A percentile compares a stretch with the other conserved stretches of the same genome.
These are phyloP conservation scores for Solanum verrucosum DNA, from an alignment of 257 asterid species.

Conservation along the genomic window DNA sequence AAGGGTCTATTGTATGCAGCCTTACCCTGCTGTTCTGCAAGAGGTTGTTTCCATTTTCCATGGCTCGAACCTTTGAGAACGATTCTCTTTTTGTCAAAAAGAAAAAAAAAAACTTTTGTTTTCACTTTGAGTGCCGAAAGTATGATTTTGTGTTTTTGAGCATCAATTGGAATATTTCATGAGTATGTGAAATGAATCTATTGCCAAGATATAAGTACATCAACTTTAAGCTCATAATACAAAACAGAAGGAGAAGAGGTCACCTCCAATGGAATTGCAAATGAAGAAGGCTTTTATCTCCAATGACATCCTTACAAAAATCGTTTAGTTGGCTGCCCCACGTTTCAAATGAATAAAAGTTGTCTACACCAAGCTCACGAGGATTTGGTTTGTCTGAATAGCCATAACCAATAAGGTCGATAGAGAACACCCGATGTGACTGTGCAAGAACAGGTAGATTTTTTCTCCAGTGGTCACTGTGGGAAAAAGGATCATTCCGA, in stretches of 20 bases:
- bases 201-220: not conserved
- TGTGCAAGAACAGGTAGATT: slow-evolving; percentile 74
- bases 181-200: not conserved
- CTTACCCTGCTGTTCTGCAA: not conserved
- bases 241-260: not conserved
- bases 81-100: too few species aligned
- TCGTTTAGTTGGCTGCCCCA: slow-evolving; percentile 92
- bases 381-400: slow-evolving; percentile 97
- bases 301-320: slow-evolving; percentile 62
- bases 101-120: too few species aligned
- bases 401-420: slow-evolving; percentile 94
- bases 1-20: not conserved
- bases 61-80: not conserved
- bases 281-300: slow-evolving; percentile 65
- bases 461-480: slow-evolving; percentile 98
- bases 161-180: not conserved
- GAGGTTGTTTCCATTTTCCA: not conserved
- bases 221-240: not conserved
- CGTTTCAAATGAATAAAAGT: slow-evolving; percentile 86
- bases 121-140: too few species aligned
- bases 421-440: slow-evolving; percentile 78
- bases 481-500: not conserved
- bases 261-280: slow-evolving; percentile 98
- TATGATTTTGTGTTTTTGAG: not conserved
- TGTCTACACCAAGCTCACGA: slow-evolving; percentile 31